Base-by-base conservation (phyloP, 352 stramenopile genomes). In the Pythium apleroticum region DNA sequence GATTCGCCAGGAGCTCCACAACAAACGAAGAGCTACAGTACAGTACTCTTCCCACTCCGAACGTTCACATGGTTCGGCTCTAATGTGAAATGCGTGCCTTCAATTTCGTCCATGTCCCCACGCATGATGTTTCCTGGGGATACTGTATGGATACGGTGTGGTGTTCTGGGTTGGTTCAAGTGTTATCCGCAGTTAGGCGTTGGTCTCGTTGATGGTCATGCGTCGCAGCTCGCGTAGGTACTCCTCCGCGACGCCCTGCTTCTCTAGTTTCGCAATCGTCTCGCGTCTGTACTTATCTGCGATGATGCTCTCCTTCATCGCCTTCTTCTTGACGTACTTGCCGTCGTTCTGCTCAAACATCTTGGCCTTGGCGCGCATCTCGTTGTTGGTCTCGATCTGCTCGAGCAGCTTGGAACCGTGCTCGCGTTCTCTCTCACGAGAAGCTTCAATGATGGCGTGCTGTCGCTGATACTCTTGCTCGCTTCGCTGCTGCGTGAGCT, bases 251-350 rank as follows among this genome's bases (percentile, higher is more conserved):
- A 90, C 84, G 28, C 83, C 81, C 60, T 84, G 72, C 56, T 86
- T 88, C 63, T 90, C 65, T 30, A 93, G 68, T 39, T 67, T 71
- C 12, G 80, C 69, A 17, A 93, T 65, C 27, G 85, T 88, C 33
- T 90, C 78, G 11, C 73, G 58, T 0, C 84, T 71, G 57, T 91
- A 80, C 64, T 93, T 93, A 61, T 93, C 84, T 8, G 82, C 84
- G 39, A 93, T 60, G 64, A 90, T 90, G 43, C 72, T 79, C 63
- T 91, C 84, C 56, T 88, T 89, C 56, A 86, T 70, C 24, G 64
- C 65, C 61, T 90, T 91, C 72, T 90, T 93, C 65, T 86, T 83
- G 17, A 73, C 52, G 52, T 84, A 88, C 65, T 88, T 90, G 60
- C 72, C 76, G 60, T 91, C 83, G 56, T 88, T 89, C 52, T 84